Base-by-base conservation (phyloP, 1,284 basidiomycete species). In the Sanghuangporus baumii region DNA sequence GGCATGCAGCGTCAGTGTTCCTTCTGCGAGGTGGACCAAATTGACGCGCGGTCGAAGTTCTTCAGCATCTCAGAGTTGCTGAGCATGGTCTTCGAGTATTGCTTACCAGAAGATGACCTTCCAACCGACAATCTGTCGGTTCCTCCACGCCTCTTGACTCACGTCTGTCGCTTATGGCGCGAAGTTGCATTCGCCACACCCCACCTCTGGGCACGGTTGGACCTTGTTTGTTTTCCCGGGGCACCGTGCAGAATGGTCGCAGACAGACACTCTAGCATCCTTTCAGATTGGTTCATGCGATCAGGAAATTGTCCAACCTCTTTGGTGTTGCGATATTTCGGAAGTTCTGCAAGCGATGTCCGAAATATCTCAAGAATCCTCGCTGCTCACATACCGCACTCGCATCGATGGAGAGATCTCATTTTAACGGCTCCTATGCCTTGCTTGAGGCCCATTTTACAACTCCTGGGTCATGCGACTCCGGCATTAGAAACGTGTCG, bases 161-260 rank as follows among this genome's bases (percentile, higher is more conserved):
- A 48, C 14, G 66, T 66, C 16, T 67, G 65, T 52, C 59, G 55
- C 40, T 34, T 37, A 38, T 67, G 66, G 66, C 66, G 66, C 23
- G 55, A 55, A 18, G 54, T 64, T 11, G 66, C 65, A 12, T 26
- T 57, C 38, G 36, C 46, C 23, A 67, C 59, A 6, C 65, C 66
- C 18, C 50, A 55, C 12, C 54, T 67, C 14, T 67, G 65, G 65
- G 60, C 66, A 4, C 47, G 55, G 6, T 43, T 67, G 16, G 37
- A 57, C 12, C 52, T 67, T 18, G 47, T 55, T 7, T 52, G 57
- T 43, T 57, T 41, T 43, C 50, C 61, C n/a, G 23, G 46, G 14
- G 26, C 41, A 11, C 41, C 38, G 34, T 34, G 38, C 26, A 54
- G 55, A 14, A 37, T 51, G 34, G 12, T 46, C 51, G 40, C 43